Evolutionary conservation across 1,284 basidiomycete genomes (phyloP).

Genomic region (Veloboletus limbatus): DNA sequence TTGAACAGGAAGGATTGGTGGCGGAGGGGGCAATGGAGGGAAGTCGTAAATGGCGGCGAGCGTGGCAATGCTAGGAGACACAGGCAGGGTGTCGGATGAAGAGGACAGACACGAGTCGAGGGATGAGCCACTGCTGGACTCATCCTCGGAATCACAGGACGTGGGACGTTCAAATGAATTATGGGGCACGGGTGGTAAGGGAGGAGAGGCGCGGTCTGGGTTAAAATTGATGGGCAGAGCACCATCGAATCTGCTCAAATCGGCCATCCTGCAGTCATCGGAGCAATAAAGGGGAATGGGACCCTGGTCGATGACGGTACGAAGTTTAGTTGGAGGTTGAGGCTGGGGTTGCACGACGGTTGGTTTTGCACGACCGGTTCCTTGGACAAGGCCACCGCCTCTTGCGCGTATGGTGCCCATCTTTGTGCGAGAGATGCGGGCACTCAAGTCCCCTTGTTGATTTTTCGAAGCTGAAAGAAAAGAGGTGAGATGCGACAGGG

Average conservation of each 20-base stretch:
- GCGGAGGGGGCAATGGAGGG: slow-evolving; percentile 50
- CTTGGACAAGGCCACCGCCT: slow-evolving; percentile 58
- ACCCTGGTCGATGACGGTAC: slow-evolving; percentile 70
- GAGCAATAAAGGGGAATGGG: slow-evolving; percentile 78
- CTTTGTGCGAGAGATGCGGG: slow-evolving; percentile 38
- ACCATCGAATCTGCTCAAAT: slow-evolving; percentile 45
- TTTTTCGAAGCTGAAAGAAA: slow-evolving; percentile 23
- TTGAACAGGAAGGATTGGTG: slow-evolving; percentile 38
- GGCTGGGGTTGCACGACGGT: slow-evolving; percentile 41
- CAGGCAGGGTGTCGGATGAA: slow-evolving; percentile 25
- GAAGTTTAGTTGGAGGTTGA: slow-evolving; percentile 42
- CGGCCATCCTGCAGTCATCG: slow-evolving; percentile 62
- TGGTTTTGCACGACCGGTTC: slow-evolving; percentile 56
- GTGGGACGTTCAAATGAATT: slow-evolving; percentile 35
- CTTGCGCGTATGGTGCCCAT: slow-evolving; percentile 40
- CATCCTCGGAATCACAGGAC: slow-evolving; percentile 39
- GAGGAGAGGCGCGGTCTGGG: slow-evolving; percentile 41
- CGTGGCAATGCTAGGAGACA: slow-evolving; percentile 46
- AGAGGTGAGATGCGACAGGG: slow-evolving; percentile 18
- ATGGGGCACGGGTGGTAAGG: slow-evolving; percentile 40
- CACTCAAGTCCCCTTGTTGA: slow-evolving; percentile 22
- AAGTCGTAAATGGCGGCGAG: slow-evolving; percentile 56
- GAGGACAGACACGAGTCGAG: slow-evolving; percentile 39
- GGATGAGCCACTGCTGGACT: slow-evolving; percentile 40
- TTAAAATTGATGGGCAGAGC: slow-evolving; percentile 46